phyloP scores from a whole-genome alignment of 352 stramenopile species.

The Globisporangium nodosum region DNA sequence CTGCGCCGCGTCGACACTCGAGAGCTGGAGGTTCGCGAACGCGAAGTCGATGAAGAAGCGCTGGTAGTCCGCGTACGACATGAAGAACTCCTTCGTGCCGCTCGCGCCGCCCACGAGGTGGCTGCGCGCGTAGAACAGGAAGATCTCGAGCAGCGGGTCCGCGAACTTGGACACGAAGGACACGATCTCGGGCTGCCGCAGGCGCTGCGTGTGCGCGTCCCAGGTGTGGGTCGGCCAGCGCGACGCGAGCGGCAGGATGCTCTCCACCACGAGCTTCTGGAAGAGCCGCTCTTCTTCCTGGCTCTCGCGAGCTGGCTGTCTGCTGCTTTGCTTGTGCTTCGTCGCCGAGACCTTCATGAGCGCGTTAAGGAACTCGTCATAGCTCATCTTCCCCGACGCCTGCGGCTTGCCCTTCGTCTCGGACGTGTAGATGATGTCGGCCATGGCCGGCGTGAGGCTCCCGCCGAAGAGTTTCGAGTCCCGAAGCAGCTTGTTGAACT shows the following conservation, averaged over 20 bases:
- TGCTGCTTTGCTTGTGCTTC: slow-evolving; percentile 24
- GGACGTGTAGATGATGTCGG: slow-evolving; percentile 75
- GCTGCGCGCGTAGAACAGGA: slow-evolving; percentile 71
- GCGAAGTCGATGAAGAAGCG: slow-evolving; percentile 73
- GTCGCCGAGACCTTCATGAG: slow-evolving; percentile 56
- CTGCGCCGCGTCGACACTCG: slow-evolving; percentile 61
- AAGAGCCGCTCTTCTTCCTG: slow-evolving; percentile 51
- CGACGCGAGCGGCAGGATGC: slow-evolving; percentile 50
- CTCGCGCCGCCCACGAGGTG: slow-evolving; percentile 29
- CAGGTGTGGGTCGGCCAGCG: slow-evolving; percentile 52
- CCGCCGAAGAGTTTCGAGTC: slow-evolving; percentile 49
- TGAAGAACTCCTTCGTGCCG: slow-evolving; percentile 57
- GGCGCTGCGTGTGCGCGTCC: slow-evolving; percentile 37
- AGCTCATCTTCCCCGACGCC: slow-evolving; percentile 63
- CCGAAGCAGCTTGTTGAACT: slow-evolving; percentile 67
- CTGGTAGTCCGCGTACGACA: slow-evolving; percentile 67
- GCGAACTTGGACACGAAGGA: slow-evolving; percentile 63
- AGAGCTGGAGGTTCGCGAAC: slow-evolving; percentile 63
- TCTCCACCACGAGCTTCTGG: slow-evolving; percentile 46
- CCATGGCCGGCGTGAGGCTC: slow-evolving; percentile 57
- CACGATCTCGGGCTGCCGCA: slow-evolving; percentile 47
- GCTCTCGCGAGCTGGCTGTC: slow-evolving; percentile 25
- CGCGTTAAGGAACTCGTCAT: slow-evolving; percentile 76
- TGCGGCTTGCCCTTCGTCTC: slow-evolving; percentile 66
- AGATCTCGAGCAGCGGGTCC: slow-evolving; percentile 62